phyloP scores from a whole-genome alignment of 352 stramenopile species.

The Elongisporangium undulatum region DNA sequence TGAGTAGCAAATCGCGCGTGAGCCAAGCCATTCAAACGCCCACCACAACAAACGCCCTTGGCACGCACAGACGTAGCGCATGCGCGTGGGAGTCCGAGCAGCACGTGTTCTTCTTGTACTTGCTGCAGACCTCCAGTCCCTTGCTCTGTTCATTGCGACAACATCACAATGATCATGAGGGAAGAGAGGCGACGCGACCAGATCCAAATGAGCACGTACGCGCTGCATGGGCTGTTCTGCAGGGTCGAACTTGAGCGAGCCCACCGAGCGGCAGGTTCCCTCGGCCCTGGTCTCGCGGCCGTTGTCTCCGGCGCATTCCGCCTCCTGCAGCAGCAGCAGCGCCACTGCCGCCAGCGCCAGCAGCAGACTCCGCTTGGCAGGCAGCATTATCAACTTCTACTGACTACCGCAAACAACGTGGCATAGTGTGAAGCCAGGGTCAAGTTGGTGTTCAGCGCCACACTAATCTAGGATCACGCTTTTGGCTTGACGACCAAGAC shows the following conservation, averaged over 20 bases:
- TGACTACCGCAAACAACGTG: conserved; percentile 1
- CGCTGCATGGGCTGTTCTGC: conserved; percentile 59
- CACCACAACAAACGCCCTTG: conserved; percentile 1
- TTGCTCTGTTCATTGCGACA: conserved; percentile 27
- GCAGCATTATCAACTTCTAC: not conserved
- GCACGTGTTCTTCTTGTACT: conserved; percentile 80
- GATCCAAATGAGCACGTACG: conserved; percentile 21
- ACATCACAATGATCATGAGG: not conserved
- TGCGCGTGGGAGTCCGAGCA: conserved; percentile 70
- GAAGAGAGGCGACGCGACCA: not conserved
- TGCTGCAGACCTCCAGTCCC: conserved; percentile 70
- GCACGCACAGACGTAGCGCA: conserved; percentile 53
- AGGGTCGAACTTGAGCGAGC: conserved; percentile 64
- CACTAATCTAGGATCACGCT: not conserved
- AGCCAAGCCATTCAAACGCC: conserved; percentile 1
- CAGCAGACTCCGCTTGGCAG: not conserved
- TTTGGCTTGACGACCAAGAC: not conserved
- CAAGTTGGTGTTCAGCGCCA: not conserved
- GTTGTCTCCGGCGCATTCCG: conserved; percentile 15
- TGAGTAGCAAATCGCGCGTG: not conserved
- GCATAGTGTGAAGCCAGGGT: not conserved
- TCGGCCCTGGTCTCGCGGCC: conserved; percentile 17
- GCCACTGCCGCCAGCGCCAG: not conserved
- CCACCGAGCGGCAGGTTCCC: conserved; percentile 51
- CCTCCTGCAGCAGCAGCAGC: conserved; percentile 15